Conservation (phyloP, 192 early-diverging fungal genomes). For the Neocallimastix lanati region DNA sequence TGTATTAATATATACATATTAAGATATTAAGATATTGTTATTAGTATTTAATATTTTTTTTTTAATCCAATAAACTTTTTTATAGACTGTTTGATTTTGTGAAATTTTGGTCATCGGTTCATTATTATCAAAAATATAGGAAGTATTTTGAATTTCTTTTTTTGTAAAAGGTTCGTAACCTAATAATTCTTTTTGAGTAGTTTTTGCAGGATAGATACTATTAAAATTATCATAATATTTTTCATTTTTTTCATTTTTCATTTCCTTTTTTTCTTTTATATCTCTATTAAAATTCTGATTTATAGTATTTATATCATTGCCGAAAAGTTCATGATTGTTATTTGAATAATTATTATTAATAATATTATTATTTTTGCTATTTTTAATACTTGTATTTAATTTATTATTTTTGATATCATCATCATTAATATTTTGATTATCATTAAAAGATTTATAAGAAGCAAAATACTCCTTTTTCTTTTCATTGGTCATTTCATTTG, state of each 20-base stretch:
- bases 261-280: no score
- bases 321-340: no score
- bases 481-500: background rate
- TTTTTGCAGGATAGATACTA: background rate
- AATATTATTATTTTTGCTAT: no score
- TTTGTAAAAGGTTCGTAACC: background rate
- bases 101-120: background rate
- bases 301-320: no score
- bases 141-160: background rate
- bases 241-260: background rate
- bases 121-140: background rate
- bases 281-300: no score
- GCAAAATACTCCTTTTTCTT: background rate
- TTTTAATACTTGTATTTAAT: no score
- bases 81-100: background rate
- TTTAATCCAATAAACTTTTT: background rate
- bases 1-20: no score
- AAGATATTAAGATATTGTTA: background rate
- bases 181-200: background rate
- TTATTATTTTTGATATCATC: no score
- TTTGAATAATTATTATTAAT: no score
- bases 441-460: background rate
- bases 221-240: background rate
- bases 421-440: background rate
- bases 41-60: no score